Evolutionary conservation across 2,329 filamentous ascomycete genomes (phyloP).

Genomic region (Trichoderma arundinaceum): DNA sequence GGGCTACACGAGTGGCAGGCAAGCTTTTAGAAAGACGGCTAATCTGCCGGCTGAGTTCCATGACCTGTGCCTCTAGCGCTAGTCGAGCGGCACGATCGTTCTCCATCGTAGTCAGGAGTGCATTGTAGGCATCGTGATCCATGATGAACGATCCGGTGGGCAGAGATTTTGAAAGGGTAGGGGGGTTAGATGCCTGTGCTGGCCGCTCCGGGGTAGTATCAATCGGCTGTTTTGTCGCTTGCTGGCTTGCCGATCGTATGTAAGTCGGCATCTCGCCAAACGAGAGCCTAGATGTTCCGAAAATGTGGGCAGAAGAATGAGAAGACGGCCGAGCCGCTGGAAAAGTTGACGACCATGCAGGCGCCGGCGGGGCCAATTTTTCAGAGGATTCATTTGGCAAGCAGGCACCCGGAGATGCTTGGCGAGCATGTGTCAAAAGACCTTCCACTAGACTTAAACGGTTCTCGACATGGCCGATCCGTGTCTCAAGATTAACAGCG

Average conservation of each 20-base stretch:
- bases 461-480: constrained; percentile 58
- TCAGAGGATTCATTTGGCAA: constrained; percentile 41
- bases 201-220: constrained; percentile 42
- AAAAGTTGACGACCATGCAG: constrained; percentile 28
- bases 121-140: constrained; percentile 53
- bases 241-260: constrained; percentile 41
- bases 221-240: constrained; percentile 6
- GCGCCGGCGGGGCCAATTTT: constrained; percentile 37
- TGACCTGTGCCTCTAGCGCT: constrained; percentile 62
- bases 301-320: constrained; percentile 47
- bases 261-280: constrained; percentile 55
- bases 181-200: constrained; percentile 53
- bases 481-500: constrained; percentile 58
- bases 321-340: constrained; percentile 31
- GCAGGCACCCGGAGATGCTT: constrained; percentile 51
- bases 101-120: constrained; percentile 59
- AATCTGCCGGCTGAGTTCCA: constrained; percentile 57
- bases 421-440: constrained; percentile 57
- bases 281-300: constrained; percentile 50
- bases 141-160: constrained; percentile 43
- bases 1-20: constrained; percentile 31
- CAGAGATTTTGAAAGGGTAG: constrained; percentile 46
- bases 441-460: constrained; percentile 60
- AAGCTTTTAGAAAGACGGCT: constrained; percentile 51
- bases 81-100: constrained; percentile 62